Conservation (phyloP, 805 yeast genomes). For the Komagataella ulmi region DNA sequence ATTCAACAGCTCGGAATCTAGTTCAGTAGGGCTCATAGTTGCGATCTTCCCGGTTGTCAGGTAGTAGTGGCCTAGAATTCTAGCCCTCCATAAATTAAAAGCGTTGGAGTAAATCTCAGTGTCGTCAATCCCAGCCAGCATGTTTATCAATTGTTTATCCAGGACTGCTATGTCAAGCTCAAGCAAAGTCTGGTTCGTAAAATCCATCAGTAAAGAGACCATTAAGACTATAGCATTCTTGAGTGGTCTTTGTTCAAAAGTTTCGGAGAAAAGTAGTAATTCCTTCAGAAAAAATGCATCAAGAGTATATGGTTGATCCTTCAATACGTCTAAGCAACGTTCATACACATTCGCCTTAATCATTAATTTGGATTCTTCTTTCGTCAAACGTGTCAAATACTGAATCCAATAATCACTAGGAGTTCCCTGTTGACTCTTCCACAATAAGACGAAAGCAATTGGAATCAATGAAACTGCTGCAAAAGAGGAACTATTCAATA, state of each 20-base stretch:
- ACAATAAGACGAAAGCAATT: neutral
- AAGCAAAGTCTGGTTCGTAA: neutral
- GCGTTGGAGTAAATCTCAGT: neutral
- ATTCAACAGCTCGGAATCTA: neutral
- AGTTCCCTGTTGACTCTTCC: neutral
- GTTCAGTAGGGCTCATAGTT: neutral
- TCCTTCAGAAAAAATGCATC: neutral
- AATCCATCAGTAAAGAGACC: neutral
- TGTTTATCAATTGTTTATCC: neutral
- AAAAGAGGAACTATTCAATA: neutral
- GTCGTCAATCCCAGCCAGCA: neutral
- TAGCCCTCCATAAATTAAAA: conserved; percentile 18
- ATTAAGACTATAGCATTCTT: neutral
- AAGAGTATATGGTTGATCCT: neutral
- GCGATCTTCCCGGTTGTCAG: conserved; percentile 11
- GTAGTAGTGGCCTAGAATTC: conserved; percentile 16
- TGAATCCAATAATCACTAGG: neutral
- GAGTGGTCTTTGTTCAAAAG: neutral
- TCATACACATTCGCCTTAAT: too few species aligned
- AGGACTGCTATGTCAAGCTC: neutral
- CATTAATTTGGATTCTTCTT: neutral
- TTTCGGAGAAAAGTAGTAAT: neutral
- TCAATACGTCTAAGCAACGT: neutral
- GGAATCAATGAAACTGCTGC: neutral
- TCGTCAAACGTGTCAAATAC: neutral